Percentiles rank a stretch among this genome's conserved stretches.
phyloP scores from a whole-genome alignment of 129 eudicot species.

The Apium graveolens region DNA sequence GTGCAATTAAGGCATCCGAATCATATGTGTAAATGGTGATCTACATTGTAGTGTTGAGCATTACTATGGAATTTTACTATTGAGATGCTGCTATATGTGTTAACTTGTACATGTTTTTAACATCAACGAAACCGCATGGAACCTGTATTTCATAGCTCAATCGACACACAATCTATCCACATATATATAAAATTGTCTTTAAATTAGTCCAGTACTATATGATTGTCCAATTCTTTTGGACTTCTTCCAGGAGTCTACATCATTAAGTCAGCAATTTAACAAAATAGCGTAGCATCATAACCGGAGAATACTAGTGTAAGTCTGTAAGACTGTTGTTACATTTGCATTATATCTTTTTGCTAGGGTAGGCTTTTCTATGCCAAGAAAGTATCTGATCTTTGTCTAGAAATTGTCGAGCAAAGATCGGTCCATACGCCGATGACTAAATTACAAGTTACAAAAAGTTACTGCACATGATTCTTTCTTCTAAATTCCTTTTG shows the following conservation, averaged over 20 bases:
- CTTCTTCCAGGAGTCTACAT: background rate
- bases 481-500: no score
- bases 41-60: background rate
- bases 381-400: background rate
- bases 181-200: no score
- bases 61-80: background rate
- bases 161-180: background rate
- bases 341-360: background rate
- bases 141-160: background rate
- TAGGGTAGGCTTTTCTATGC: background rate
- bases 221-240: background rate
- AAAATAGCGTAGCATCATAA: background rate
- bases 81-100: background rate
- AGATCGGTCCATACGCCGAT: background rate
- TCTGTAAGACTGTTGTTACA: no score
- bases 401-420: background rate
- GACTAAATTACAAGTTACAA: no score
- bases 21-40: background rate
- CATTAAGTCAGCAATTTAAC: background rate
- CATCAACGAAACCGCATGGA: background rate
- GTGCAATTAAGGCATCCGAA: background rate
- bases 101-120: no score
- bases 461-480: no score
- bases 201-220: no score
- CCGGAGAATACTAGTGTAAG: background rate